These are phyloP conservation scores for Kuraishia molischiana DNA, from an alignment of 805 yeast genomes.

Conservation along the genomic window DNA sequence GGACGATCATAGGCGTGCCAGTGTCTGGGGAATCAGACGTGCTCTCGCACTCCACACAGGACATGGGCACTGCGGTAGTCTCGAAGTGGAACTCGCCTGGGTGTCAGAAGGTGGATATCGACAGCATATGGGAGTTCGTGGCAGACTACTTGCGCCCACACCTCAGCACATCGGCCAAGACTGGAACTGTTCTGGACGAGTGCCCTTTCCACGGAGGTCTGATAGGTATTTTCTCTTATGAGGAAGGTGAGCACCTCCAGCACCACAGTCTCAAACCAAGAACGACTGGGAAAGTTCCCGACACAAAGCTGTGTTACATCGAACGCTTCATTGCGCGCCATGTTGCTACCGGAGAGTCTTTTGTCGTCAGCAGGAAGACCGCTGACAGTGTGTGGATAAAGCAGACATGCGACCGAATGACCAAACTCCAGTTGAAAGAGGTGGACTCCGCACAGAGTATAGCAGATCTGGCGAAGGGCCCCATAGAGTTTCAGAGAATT, in stretches of 20 bases:
- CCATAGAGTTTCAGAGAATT: slow-evolving; percentile 34
- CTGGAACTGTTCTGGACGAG: slow-evolving; percentile 17
- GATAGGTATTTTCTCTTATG: slow-evolving; percentile 80
- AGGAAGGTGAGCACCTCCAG: slow-evolving; percentile 56
- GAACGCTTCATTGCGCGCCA: slow-evolving; percentile 55
- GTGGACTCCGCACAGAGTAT: slow-evolving; percentile 1
- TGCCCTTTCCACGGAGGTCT: slow-evolving; percentile 90
- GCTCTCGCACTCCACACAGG: slow-evolving; percentile 54
- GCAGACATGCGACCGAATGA: no score
- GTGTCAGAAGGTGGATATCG: no score
- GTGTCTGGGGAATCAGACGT: slow-evolving; percentile 29
- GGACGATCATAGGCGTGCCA: slow-evolving; percentile 82
- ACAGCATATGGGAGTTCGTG: slow-evolving; percentile 39
- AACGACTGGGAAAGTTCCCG: slow-evolving; percentile 42
- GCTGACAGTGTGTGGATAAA: slow-evolving; percentile 30
- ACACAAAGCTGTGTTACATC: slow-evolving; percentile 63
- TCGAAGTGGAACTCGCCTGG: slow-evolving; percentile 18
- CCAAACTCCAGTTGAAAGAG: slow-evolving; percentile 5
- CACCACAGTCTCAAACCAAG: slow-evolving; percentile 24
- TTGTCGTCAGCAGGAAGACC: slow-evolving; percentile 38
- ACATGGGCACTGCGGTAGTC: slow-evolving; percentile 12
- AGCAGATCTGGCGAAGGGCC: slow-evolving; percentile 3
- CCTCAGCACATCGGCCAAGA: background rate
- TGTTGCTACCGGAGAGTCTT: slow-evolving; percentile 32
- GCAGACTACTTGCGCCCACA: slow-evolving; percentile 34